Percentiles rank a stretch among this genome's conserved stretches.
phyloP scores from a whole-genome alignment of 192 early-diverging fungal species.

The Gigaspora rosea region DNA sequence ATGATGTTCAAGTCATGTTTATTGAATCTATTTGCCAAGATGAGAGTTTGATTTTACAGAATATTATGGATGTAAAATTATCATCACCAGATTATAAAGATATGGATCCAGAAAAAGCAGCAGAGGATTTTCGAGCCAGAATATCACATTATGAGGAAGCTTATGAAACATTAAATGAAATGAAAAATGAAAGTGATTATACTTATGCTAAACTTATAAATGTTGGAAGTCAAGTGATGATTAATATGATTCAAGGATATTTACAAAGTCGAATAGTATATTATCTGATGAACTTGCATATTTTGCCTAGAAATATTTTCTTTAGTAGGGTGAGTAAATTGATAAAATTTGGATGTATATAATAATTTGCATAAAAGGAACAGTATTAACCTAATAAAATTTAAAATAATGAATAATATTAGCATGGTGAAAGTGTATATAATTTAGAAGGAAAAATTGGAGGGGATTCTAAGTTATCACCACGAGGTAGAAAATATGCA shows the following conservation, averaged over 20 bases:
- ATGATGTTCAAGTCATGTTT: conserved; percentile 91
- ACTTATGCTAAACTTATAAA: conserved; percentile 96
- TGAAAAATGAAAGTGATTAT: conserved; percentile 68
- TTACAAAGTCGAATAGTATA: conserved; percentile 96
- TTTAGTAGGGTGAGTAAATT: conserved; percentile 66
- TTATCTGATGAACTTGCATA: conserved; percentile 99
- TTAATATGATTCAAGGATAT: conserved; percentile 95
- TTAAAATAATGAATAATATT: conserved; percentile 14
- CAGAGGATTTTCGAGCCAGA: conserved; percentile 86
- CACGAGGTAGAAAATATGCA: conserved; percentile 86
- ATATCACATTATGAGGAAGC: conserved; percentile 90
- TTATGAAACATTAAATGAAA: conserved; percentile 91
- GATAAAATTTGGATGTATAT: conserved; percentile 10
- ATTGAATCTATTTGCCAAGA: conserved; percentile 96
- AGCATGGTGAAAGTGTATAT: conserved; percentile 92
- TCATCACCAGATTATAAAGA: conserved; percentile 92
- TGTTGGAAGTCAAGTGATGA: conserved; percentile 86
- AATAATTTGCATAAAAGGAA: neutral
- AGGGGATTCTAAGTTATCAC: conserved; percentile 89
- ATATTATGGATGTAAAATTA: conserved; percentile 95
- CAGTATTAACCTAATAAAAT: neutral
- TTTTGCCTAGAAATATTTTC: conserved; percentile 90
- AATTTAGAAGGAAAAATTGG: conserved; percentile 93
- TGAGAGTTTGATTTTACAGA: conserved; percentile 80
- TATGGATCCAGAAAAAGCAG: conserved; percentile 85